Base-by-base conservation (phyloP, 179 eudicot genomes). In the Spinacia oleracea region DNA sequence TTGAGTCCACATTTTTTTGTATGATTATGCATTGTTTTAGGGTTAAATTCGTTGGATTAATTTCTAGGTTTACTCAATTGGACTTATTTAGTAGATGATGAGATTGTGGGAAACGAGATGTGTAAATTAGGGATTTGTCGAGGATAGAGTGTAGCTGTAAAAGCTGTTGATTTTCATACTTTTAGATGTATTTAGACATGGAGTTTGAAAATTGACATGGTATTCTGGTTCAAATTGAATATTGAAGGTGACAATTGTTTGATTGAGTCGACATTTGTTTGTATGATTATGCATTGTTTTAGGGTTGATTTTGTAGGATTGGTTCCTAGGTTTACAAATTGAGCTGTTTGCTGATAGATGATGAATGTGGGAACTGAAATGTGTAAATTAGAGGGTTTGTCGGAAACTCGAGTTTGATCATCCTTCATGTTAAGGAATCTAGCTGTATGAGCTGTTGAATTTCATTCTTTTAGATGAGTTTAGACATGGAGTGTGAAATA, bases 301-400 rank as follows among this genome's bases (percentile, higher is more conserved):
- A 3, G 3, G 48, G 35, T 70, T 45, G 6, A 46, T 45, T 0
- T 8, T 4, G n/a, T 45, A 5, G 1, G 16, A 1, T 70, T 43
- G 4, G 23, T 23, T 71, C 50, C 38, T 15, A 72, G 42, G 5
- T 29, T 50, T 15, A 16, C 27, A 11, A 18, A 31, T 14, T 18
- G n/a, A n/a, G n/a, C n/a, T 10, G 34, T 40, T 67, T 67, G 6
- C 5, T 20, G n/a, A n/a, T n/a, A 2, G 0, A n/a, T n/a, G 27
- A 67, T 48, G 12, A 40, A 23, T 43, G 3, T 11, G 15, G 4
- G 23, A 46, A 48, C 6, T 27, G 74, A 71, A 23, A 46, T 46
- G 74, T 71, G 34, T 1, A 70, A 45, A 45, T 70, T 70, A 70
- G 73, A 56, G 73, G 25, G 25, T 70, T 70, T 45, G 45, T 40